phyloP scores from a whole-genome alignment of 768 basidiomycete species.

The Rhizopogon vinicolor region DNA sequence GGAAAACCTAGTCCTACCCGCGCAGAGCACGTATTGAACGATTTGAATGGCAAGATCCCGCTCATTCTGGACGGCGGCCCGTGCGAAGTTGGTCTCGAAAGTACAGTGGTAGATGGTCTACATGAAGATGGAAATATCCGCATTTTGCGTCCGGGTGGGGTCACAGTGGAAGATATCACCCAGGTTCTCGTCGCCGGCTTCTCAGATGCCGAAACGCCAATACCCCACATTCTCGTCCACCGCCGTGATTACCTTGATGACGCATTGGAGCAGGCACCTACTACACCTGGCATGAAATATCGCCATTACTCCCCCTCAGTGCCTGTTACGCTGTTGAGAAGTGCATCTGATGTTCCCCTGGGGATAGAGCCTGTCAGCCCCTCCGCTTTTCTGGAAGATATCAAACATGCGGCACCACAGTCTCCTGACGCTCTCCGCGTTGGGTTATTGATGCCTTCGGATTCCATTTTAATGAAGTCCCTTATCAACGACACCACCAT shows the following conservation, averaged over 20 bases:
- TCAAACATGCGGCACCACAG: constrained; percentile 22
- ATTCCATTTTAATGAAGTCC: constrained; percentile 37
- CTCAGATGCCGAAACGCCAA: constrained; percentile 20
- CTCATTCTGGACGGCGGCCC: constrained; percentile 90
- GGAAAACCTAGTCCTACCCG: constrained; percentile 93
- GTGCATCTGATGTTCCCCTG: constrained; percentile 37
- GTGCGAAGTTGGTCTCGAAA: constrained; percentile 89
- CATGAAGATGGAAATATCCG: constrained; percentile 71
- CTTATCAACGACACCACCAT: constrained; percentile 31
- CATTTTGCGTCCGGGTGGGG: constrained; percentile 86
- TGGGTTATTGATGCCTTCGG: constrained; percentile 64
- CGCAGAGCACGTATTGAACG: constrained; percentile 77
- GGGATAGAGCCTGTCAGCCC: constrained; percentile 27
- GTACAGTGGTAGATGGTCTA: constrained; percentile 91
- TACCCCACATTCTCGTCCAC: constrained; percentile 73
- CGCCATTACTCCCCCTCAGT: constrained; percentile 92
- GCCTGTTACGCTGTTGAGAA: constrained; percentile 73
- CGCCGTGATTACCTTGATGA: constrained; percentile 71
- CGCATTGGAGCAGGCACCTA: constrained; percentile 71
- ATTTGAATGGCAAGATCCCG: constrained; percentile 68
- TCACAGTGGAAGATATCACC: constrained; percentile 86
- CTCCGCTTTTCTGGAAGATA: constrained; percentile 37
- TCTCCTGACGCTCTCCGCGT: constrained; percentile 34
- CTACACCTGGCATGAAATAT: constrained; percentile 99
- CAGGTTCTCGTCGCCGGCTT: constrained; percentile 43